Conservation (phyloP, 352 stramenopile species). For the Phytopythium cucurbitacearum region DNA sequence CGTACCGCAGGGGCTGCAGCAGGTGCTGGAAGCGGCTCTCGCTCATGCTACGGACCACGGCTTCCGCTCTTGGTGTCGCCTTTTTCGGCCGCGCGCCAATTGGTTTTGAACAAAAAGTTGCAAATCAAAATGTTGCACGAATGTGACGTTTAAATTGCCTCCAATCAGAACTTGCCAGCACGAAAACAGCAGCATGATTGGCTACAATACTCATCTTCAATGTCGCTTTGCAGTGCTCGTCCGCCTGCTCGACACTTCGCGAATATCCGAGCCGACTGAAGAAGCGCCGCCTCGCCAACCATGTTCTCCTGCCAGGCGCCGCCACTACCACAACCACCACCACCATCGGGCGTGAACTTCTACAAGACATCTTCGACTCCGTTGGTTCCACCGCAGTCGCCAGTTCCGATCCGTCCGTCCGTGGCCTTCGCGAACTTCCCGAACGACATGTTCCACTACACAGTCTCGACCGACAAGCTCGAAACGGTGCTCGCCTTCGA, state of each 20-base stretch:
- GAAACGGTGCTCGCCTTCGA: background rate
- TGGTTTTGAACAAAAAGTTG: background rate
- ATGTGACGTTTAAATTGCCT: background rate
- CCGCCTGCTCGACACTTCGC: background rate
- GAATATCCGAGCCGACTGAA: too few relatives aligned
- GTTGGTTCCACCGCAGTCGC: too few relatives aligned
- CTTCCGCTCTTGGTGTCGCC: background rate
- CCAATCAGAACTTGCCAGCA: too few relatives aligned
- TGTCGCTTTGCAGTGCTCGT: background rate
- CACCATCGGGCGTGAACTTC: background rate
- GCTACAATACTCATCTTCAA: background rate
- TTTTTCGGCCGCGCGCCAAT: background rate
- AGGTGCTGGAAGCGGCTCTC: slow-evolving; percentile 77
- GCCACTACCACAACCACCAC: too few relatives aligned
- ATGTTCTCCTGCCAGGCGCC: too few relatives aligned
- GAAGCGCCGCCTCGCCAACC: too few relatives aligned
- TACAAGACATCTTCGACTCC: too few relatives aligned
- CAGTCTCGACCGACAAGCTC: slow-evolving; percentile 1
- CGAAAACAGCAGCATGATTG: background rate
- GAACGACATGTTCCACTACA: background rate
- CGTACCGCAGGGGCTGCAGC: slow-evolving; percentile 81
- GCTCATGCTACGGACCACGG: slow-evolving; percentile 18
- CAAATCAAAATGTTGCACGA: background rate
- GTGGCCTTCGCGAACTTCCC: background rate
- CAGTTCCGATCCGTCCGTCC: background rate